phyloP scores from a whole-genome alignment of 768 basidiomycete genomes.

The Lactarius deliciosus region DNA sequence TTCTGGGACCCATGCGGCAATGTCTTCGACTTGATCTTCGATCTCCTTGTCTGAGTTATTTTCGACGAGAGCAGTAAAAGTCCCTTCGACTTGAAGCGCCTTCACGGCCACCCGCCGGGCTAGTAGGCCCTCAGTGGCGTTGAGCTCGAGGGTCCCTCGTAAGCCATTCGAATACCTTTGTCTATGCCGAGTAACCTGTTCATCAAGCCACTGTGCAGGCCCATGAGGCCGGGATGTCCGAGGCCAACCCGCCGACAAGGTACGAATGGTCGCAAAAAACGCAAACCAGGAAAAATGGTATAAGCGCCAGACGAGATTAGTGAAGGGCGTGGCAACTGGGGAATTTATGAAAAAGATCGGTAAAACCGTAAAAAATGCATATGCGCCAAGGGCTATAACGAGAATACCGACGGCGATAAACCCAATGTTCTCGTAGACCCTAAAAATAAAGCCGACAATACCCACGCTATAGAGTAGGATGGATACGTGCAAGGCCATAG shows the following conservation, averaged over 20 bases:
- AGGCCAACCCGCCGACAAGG: background rate
- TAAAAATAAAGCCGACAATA: background rate
- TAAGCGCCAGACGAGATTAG: background rate
- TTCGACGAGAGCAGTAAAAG: background rate
- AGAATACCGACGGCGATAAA: background rate
- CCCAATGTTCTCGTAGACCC: accelerated
- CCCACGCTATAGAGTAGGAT: background rate
- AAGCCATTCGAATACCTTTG: background rate
- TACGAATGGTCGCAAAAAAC: background rate
- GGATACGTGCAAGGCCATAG: background rate
- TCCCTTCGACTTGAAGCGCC: background rate
- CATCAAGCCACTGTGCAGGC: background rate
- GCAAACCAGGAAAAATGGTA: background rate
- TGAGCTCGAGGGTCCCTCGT: background rate
- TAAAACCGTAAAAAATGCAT: background rate
- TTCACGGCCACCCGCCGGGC: background rate
- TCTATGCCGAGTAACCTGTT: background rate
- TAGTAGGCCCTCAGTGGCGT: background rate
- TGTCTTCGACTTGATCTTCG: background rate
- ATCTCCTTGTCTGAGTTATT: background rate
- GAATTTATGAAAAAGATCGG: background rate
- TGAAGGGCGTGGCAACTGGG: background rate
- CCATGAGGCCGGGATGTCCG: background rate
- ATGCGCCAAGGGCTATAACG: accelerated
- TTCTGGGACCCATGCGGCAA: background rate